Evolutionary conservation across 768 basidiomycete species (phyloP).

Genomic region (Artomyces pyxidatus): DNA sequence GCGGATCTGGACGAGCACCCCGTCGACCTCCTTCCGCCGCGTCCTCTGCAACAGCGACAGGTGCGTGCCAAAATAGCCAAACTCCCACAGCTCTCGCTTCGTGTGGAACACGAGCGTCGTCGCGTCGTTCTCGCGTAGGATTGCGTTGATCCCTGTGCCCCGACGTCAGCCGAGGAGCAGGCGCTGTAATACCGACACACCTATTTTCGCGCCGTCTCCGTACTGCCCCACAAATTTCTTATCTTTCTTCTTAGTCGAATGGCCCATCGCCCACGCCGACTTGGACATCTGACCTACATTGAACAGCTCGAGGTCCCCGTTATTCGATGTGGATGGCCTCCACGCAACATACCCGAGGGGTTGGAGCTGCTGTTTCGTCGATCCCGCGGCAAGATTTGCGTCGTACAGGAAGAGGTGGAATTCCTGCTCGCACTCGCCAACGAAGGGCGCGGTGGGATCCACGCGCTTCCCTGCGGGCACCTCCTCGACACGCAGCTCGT

Average conservation of each 20-base stretch:
- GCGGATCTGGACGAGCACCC: neutral
- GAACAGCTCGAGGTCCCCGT: neutral
- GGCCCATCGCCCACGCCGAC: neutral
- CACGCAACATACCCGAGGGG: neutral
- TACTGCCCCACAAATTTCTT: neutral
- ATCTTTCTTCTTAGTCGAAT: neutral
- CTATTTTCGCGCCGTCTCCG: neutral
- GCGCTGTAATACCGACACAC: neutral
- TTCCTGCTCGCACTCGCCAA: neutral
- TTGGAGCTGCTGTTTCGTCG: neutral
- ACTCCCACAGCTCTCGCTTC: neutral
- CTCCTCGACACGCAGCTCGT: neutral
- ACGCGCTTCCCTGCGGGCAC: neutral
- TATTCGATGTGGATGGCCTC: neutral
- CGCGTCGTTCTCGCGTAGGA: neutral
- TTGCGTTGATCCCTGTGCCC: neutral
- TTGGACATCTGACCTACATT: neutral
- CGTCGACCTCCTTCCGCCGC: neutral
- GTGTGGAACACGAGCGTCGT: neutral
- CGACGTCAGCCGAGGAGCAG: too few species aligned
- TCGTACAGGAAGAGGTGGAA: neutral
- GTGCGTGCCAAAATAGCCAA: neutral
- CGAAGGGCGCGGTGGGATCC: neutral
- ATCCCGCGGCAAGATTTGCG: neutral
- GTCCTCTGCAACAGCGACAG: neutral